Evolutionary conservation across 768 basidiomycete genomes (phyloP).

Genomic region (Mycena leptocephala): DNA sequence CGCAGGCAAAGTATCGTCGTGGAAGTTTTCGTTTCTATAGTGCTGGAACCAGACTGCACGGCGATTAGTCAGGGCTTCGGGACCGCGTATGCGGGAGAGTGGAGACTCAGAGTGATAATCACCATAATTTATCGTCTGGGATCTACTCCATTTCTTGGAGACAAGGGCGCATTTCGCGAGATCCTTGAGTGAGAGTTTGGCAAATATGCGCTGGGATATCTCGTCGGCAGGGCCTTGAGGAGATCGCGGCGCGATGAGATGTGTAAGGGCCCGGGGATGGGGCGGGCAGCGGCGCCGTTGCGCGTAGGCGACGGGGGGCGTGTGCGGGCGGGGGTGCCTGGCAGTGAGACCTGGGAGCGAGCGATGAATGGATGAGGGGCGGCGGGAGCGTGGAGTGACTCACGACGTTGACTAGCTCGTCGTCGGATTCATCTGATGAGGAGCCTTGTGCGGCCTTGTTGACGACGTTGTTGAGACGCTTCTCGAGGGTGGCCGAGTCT

Average conservation of each 20-base stretch:
- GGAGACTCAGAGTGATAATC: conserved; percentile 32
- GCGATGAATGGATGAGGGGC: conserved; percentile 4
- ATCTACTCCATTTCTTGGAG: conserved; percentile 89
- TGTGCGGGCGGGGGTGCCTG: conserved; percentile 79
- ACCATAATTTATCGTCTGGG: conserved; percentile 95
- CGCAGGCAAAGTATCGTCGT: conserved; percentile 82
- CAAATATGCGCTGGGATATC: conserved; percentile 85
- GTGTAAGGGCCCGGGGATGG: conserved; percentile 65
- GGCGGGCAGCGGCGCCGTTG: conserved; percentile 62
- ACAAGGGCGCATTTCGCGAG: conserved; percentile 87
- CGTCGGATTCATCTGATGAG: conserved; percentile 68
- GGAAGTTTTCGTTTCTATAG: conserved; percentile 90
- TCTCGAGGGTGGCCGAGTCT: conserved; percentile 53
- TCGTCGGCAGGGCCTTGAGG: conserved; percentile 86
- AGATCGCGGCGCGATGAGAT: conserved; percentile 68
- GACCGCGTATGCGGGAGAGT: background rate
- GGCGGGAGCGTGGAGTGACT: conserved; percentile 43
- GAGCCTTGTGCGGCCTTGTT: conserved; percentile 45
- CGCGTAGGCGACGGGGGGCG: conserved; percentile 71
- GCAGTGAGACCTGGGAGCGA: conserved; percentile 70
- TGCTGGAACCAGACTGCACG: conserved; percentile 93
- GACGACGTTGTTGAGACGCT: conserved; percentile 49
- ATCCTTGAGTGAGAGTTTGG: conserved; percentile 71
- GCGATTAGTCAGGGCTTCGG: background rate
- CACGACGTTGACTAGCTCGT: conserved; percentile 83